Evolutionary conservation across 805 yeast genomes (phyloP).

Genomic region (Kazachstania bromeliacearum): DNA sequence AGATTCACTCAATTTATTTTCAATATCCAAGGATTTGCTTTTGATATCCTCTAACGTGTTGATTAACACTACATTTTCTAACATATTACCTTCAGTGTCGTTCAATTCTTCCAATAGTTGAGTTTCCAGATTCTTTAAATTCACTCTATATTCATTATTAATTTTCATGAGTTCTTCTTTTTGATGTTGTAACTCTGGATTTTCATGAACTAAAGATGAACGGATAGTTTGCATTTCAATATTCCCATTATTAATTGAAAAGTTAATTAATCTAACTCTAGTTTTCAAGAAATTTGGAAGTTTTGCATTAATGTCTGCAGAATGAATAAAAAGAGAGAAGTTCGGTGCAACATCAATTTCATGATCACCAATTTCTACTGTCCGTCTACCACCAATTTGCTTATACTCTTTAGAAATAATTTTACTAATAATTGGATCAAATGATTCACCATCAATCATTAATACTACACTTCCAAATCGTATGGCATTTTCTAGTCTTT

Average conservation of each 20-base stretch:
- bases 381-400: slow-evolving; percentile 58
- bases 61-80: slow-evolving; percentile 58
- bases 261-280: slow-evolving; percentile 57
- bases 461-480: slow-evolving; percentile 73
- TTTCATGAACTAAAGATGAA: slow-evolving; percentile 40
- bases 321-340: slow-evolving; percentile 51
- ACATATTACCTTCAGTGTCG: slow-evolving; percentile 47
- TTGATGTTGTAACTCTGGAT: slow-evolving; percentile 59
- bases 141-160: slow-evolving; percentile 50
- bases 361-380: slow-evolving; percentile 51
- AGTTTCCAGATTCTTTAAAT: slow-evolving; percentile 47
- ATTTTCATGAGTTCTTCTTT: slow-evolving; percentile 44
- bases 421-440: slow-evolving; percentile 63
- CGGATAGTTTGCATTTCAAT: slow-evolving; percentile 56
- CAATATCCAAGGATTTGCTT: slow-evolving; percentile 46
- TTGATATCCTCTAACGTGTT: slow-evolving; percentile 58
- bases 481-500: slow-evolving; percentile 67
- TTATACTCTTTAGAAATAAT: slow-evolving; percentile 51
- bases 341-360: slow-evolving; percentile 58
- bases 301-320: slow-evolving; percentile 44
- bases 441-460: slow-evolving; percentile 70
- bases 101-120: slow-evolving; percentile 50
- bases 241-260: slow-evolving; percentile 59
- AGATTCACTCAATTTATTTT: slow-evolving; percentile 45
- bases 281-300: slow-evolving; percentile 51